Conservation (phyloP, 805 yeast species). For the Candida berthetii region DNA sequence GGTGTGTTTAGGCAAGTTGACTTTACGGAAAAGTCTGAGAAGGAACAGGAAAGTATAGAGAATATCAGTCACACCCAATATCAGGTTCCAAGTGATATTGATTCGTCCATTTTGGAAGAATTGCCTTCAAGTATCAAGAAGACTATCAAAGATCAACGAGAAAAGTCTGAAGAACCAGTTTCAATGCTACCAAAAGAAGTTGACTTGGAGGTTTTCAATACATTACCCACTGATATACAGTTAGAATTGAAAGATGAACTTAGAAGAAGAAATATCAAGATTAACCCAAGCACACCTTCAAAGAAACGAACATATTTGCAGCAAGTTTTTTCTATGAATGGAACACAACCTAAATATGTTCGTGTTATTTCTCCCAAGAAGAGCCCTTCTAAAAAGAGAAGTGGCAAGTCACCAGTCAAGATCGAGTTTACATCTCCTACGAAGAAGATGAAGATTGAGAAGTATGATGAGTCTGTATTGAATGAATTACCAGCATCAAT, state of each 20-base stretch:
- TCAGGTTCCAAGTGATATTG: constrained; percentile 22
- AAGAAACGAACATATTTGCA: constrained; percentile 15
- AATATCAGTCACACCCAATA: constrained; percentile 18
- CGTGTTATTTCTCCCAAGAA: constrained; percentile 10
- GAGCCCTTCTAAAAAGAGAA: constrained; percentile 8
- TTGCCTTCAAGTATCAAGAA: constrained; percentile 15
- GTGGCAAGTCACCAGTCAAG: constrained; percentile 7
- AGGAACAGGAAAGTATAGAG: no score
- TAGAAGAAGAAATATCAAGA: constrained; percentile 28
- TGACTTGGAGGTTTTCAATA: constrained; percentile 57
- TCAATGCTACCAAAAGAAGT: constrained; percentile 24
- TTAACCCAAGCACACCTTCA: constrained; percentile 13
- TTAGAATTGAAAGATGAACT: constrained; percentile 53
- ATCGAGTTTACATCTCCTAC: not conserved
- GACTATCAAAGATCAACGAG: constrained; percentile 9
- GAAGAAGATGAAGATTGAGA: constrained; percentile 3
- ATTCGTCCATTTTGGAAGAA: constrained; percentile 18
- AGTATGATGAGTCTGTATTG: constrained; percentile 14
- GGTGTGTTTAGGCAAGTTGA: constrained; percentile 6
- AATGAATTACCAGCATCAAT: constrained; percentile 17
- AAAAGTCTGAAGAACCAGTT: constrained; percentile 12
- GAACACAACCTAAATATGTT: constrained; percentile 7
- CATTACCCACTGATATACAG: constrained; percentile 59
- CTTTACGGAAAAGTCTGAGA: not conserved
- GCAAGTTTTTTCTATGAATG: constrained; percentile 11